Base-by-base conservation (phyloP, 1,139 yeast genomes). In the Hansenula anomala region DNA sequence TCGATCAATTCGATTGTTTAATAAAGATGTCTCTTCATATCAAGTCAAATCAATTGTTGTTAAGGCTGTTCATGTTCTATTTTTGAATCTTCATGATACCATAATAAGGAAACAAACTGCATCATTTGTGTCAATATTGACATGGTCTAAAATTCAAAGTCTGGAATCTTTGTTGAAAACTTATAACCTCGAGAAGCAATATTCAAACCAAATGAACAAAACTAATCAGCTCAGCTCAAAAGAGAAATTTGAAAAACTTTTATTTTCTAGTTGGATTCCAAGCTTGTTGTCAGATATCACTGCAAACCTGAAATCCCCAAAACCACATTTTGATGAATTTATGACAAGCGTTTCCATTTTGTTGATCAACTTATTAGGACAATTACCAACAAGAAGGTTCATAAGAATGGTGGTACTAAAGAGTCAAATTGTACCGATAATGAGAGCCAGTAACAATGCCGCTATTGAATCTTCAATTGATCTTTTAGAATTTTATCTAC, bases 101-200 rank as follows among this genome's bases (percentile, higher is more conserved):
- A 19, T 35, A 0, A 47, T 67, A 2, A 55, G 67, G 16, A 48
- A 43, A 10, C 49, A 52, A 18, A 35, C 62, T 3, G 59, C 61
- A 2, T 66, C 67, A 1, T 40, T 72, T 29, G 69, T 69, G 22
- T 65, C 71, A 1, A 57, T 71, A 8, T 46, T 59, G 4, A 55
- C 61, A 0, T 71, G 73, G 75, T 44, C 46, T 11, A 52, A 53
- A 20, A 36, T 69, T 9, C 45, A 46, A 15, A 49, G 51, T 22
- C 39, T 57, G 11, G 61, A 57, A 4, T 31, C 38, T 7, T 38
- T 46, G 15, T 36, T 33, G 13, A 34, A 30, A 6, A 30, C 26
- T 5, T 18, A 16, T 24, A 36, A 38, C 1, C 37, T 35, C 16
- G 31, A 39, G 9, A 27, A 30, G 1, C 18, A n/a, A 7, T 45